phyloP scores from a whole-genome alignment of 2,329 filamentous ascomycete genomes.

The Nigrograna mackinnonii region DNA sequence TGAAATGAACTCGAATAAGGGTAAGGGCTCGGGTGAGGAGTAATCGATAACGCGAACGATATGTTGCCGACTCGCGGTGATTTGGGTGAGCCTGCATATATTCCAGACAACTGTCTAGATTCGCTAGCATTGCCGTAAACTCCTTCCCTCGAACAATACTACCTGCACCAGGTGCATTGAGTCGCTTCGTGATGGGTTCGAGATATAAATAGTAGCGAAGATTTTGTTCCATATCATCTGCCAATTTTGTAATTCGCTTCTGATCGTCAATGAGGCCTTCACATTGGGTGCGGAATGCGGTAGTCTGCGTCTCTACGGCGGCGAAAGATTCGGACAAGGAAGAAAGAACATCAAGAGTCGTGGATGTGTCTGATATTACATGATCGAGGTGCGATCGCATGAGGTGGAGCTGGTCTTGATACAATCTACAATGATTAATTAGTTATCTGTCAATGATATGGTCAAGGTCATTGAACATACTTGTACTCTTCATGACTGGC shows the following conservation, averaged over 20 bases:
- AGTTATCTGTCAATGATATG: neutral
- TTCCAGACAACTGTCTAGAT: constrained; percentile 85
- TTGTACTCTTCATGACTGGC: constrained; percentile 85
- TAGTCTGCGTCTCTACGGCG: constrained; percentile 85
- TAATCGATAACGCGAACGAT: constrained; percentile 83
- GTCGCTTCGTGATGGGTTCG: constrained; percentile 82
- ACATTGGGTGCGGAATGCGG: constrained; percentile 90
- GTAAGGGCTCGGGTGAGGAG: constrained; percentile 73
- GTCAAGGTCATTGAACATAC: constrained; percentile 52
- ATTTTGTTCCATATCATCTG: constrained; percentile 84
- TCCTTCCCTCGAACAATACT: constrained; percentile 81
- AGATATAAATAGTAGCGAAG: constrained; percentile 94
- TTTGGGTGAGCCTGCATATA: constrained; percentile 88
- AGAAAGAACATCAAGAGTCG: constrained; percentile 74
- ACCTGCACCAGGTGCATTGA: constrained; percentile 90
- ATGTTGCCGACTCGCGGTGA: constrained; percentile 86
- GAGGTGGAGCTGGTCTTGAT: constrained; percentile 78
- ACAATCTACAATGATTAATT: constrained; percentile 59
- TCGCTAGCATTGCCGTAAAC: constrained; percentile 85
- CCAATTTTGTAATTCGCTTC: constrained; percentile 74
- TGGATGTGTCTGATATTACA: constrained; percentile 76
- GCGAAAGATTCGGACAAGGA: constrained; percentile 84
- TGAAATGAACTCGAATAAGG: constrained; percentile 69
- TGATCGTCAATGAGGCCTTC: constrained; percentile 85
- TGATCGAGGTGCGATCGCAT: constrained; percentile 82